Conservation (phyloP, 2,329 filamentous ascomycete species). For the Hypoxylon sp. region DNA sequence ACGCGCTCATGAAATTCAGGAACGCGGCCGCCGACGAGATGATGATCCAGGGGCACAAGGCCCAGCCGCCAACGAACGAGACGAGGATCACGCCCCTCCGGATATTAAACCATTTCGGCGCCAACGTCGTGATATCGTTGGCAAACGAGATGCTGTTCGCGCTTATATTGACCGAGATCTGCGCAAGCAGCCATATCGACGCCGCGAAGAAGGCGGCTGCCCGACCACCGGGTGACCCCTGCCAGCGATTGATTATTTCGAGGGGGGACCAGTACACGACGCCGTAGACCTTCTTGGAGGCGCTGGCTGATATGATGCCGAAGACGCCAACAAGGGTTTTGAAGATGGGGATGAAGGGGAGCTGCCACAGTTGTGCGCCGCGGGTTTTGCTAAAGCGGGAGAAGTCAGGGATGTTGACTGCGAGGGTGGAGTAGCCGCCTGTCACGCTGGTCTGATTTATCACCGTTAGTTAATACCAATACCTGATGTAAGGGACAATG, state of each 20-base stretch:
- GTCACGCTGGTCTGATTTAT: constrained; percentile 56
- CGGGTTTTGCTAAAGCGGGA: constrained; percentile 58
- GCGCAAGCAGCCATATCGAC: constrained; percentile 59
- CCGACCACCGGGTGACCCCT: constrained; percentile 50
- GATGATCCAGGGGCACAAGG: constrained; percentile 57
- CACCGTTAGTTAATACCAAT: not conserved
- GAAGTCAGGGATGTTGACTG: constrained; percentile 65
- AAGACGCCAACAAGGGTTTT: constrained; percentile 63
- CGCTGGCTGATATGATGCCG: constrained; percentile 64
- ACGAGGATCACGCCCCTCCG: constrained; percentile 53
- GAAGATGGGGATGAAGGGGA: constrained; percentile 64
- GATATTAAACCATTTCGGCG: constrained; percentile 54
- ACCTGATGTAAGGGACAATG: not conserved
- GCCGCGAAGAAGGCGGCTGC: constrained; percentile 55
- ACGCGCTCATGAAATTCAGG: constrained; percentile 54
- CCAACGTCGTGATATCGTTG: constrained; percentile 53
- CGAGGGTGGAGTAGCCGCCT: constrained; percentile 64
- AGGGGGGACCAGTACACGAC: constrained; percentile 65
- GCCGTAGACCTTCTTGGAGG: constrained; percentile 62
- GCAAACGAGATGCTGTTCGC: constrained; percentile 53
- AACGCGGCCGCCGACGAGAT: constrained; percentile 52
- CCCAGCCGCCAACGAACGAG: constrained; percentile 55
- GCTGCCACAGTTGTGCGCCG: constrained; percentile 62
- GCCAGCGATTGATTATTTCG: constrained; percentile 61
- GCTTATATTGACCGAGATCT: constrained; percentile 52